These are phyloP conservation scores for Zygosaccharomyces pseudorouxii DNA, from an alignment of 805 yeast genomes.

Conservation along the genomic window DNA sequence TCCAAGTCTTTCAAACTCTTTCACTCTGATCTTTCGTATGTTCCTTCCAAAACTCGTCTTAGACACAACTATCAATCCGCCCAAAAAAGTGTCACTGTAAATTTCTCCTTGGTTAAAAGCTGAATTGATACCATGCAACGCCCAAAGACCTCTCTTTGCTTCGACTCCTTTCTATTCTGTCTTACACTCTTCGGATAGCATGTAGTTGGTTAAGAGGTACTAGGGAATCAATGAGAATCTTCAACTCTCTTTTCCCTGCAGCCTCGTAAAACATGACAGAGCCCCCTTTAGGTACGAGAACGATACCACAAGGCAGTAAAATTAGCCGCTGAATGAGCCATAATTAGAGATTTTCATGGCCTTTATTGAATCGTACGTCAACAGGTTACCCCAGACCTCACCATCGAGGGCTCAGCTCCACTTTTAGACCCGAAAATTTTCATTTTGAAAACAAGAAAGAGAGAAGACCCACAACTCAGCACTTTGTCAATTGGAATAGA, in stretches of 20 bases:
- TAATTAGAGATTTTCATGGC: too few species aligned
- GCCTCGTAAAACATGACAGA: background rate
- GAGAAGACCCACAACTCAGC: too few species aligned
- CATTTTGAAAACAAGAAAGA: too few species aligned
- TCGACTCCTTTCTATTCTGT: background rate
- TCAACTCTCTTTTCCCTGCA: constrained; percentile 3
- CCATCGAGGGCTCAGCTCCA: too few species aligned
- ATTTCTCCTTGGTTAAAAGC: background rate
- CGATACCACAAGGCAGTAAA: background rate
- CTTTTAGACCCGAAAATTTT: too few species aligned
- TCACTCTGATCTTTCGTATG: background rate
- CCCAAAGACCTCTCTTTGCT: background rate
- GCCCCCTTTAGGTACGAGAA: background rate
- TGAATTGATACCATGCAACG: constrained; percentile 7
- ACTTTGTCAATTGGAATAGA: too few species aligned
- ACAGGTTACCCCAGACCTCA: too few species aligned
- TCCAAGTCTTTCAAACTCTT: background rate
- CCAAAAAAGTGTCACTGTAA: constrained; percentile 3
- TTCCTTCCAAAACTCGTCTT: constrained; percentile 1
- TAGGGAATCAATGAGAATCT: background rate
- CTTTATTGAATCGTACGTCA: too few species aligned
- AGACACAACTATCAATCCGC: constrained; percentile 3
- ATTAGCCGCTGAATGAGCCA: background rate
- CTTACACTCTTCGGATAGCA: background rate
- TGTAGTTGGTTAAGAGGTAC: background rate